Conservation (phyloP, 495 filamentous ascomycete species). For the Letharia lupina region DNA sequence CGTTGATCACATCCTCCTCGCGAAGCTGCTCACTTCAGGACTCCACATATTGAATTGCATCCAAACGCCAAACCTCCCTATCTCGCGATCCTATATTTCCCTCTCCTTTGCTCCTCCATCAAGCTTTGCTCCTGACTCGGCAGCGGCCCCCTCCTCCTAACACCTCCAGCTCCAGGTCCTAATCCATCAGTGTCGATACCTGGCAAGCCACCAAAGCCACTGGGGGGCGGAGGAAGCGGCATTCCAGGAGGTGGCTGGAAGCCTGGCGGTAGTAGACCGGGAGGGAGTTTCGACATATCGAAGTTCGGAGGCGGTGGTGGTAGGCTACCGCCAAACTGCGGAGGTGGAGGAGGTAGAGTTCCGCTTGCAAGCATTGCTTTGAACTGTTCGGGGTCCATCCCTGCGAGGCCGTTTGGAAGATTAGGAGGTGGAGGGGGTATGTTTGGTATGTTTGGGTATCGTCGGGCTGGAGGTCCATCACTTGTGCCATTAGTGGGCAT, state of each 20-base stretch:
- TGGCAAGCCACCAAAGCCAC: constrained; percentile 35
- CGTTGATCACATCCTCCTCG: neutral
- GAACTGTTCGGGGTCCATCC: constrained; percentile 45
- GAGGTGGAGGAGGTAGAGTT: constrained; percentile 39
- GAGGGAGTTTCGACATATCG: constrained; percentile 57
- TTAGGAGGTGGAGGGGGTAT: constrained; percentile 40
- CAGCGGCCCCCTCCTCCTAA: constrained; percentile 54
- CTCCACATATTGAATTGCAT: neutral
- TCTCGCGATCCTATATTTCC: constrained; percentile 47
- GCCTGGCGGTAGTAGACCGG: constrained; percentile 38
- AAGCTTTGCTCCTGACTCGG: constrained; percentile 79
- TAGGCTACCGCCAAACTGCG: constrained; percentile 42
- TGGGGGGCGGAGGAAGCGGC: constrained; percentile 25
- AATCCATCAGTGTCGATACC: constrained; percentile 36
- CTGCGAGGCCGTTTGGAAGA: constrained; percentile 47
- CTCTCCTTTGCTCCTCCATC: constrained; percentile 61
- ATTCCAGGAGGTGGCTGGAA: constrained; percentile 38
- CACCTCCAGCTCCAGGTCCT: constrained; percentile 32
- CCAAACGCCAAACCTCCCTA: neutral
- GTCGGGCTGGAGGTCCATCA: constrained; percentile 30
- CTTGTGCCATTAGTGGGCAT: constrained; percentile 33
- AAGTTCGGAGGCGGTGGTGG: constrained; percentile 48
- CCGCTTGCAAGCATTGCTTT: constrained; percentile 40
- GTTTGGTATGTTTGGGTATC: constrained; percentile 43
- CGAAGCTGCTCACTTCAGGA: neutral